phyloP scores from a whole-genome alignment of 176 grass and related monocot species.

The Musa acuminata region DNA sequence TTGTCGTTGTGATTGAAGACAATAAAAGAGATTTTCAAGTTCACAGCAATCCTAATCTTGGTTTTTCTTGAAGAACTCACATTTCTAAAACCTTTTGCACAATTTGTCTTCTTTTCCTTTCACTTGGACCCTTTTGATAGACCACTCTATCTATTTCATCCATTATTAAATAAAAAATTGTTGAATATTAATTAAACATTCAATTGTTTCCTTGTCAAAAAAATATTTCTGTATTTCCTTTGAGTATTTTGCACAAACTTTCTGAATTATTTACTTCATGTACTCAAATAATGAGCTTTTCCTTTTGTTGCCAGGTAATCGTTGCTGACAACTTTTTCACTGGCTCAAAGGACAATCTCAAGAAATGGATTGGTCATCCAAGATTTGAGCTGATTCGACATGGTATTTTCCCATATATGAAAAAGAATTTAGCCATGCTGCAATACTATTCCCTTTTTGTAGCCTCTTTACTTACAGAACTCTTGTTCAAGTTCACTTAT shows the following conservation, averaged over 20 bases:
- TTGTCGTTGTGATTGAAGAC: too few relatives aligned
- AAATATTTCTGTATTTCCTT: too few relatives aligned
- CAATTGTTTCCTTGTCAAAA: too few relatives aligned
- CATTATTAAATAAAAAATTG: not conserved
- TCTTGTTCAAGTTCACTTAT: too few relatives aligned
- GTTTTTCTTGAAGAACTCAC: too few relatives aligned
- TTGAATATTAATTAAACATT: not conserved
- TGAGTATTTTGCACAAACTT: not conserved
- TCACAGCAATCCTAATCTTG: too few relatives aligned
- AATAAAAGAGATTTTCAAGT: too few relatives aligned
- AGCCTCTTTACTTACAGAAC: too few relatives aligned
- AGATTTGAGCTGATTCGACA: conserved; percentile 93
- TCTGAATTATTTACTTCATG: too few relatives aligned
- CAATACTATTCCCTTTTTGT: too few relatives aligned
- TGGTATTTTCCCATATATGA: conserved; percentile 20
- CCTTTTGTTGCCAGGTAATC: conserved; percentile 39
- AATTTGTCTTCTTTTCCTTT: too few relatives aligned
- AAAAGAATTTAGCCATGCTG: not conserved
- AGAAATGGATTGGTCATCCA: conserved; percentile 69
- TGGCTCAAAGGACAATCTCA: conserved; percentile 69
- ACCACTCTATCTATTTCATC: not conserved
- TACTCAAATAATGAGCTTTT: not conserved
- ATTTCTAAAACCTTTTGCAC: too few relatives aligned
- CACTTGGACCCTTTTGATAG: not conserved
- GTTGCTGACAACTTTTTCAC: conserved; percentile 96